Base-by-base conservation (phyloP, 1,284 basidiomycete genomes). In the Irpex sp. region DNA sequence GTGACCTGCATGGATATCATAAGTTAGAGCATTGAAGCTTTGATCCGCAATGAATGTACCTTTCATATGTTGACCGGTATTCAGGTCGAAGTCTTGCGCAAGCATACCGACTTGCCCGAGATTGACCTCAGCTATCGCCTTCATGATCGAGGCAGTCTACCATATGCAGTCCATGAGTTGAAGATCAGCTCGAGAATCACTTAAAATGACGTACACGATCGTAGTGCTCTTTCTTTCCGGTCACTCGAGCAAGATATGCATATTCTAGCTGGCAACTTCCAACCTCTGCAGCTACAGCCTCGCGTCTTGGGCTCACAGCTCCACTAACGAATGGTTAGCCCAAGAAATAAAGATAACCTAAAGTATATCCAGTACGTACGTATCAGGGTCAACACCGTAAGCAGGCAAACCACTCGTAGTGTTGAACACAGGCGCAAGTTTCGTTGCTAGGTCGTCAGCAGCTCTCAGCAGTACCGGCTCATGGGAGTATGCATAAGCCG, bases 401-500 rank as follows among this genome's bases (percentile, higher is more conserved):
- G 74, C 70, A 0, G 86, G 86, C 19, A 86, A 71, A 0, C 86
- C 85, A 1, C 78, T 79, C 0, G 74, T 34, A 0, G 85, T 82
- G 55, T 81, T 72, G 73, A 88, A 85, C 0, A 76, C 85, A 0
- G 85, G 84, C 0, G 84, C 70, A 0, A 88, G 77, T 40, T 77
- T 70, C 2, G 68, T 66, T 0, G 79, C 85, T 1, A 88, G 76
- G n/a, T 82, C 78, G 57, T 86, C 82, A 0, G 86, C 85, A 3
- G 80, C 80, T 2, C 73, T 65, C 2, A 85, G 76, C 0, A 87
- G 73, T 1, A 84, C 70, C 1, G 78, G 74, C 65, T 89, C 85
- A 15, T 79, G 79, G 0, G 87, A 87, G 1, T 92, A 78, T 31
- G 89, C 87, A 69, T 91, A 87, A 0, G 88, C 89, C 5, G 88